Conservation (phyloP, 139 green algal genomes). For the Haematococcus sp. region DNA sequence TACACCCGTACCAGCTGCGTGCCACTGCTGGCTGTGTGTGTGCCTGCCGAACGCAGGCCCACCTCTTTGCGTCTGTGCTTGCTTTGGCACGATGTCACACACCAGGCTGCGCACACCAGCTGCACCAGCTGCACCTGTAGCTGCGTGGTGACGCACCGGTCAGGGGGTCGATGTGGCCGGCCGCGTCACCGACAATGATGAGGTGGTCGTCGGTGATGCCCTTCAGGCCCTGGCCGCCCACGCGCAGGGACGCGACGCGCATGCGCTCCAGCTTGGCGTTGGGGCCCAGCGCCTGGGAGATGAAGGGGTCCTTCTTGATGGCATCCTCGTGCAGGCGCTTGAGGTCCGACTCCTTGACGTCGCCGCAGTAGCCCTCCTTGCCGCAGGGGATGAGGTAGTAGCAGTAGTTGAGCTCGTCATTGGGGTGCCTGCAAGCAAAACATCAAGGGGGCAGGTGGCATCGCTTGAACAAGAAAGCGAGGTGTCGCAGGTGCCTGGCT, state of each 20-base stretch:
- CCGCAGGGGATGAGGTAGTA: slow-evolving; percentile 92
- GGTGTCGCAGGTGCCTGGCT: no score
- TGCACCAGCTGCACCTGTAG: no score
- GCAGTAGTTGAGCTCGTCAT: slow-evolving; percentile 92
- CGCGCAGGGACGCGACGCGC: slow-evolving; percentile 73
- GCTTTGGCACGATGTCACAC: no score
- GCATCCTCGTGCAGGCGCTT: slow-evolving; percentile 82
- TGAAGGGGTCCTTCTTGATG: slow-evolving; percentile 78
- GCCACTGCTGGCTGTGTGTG: no score
- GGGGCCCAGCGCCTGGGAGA: slow-evolving; percentile 69
- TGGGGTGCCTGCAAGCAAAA: slow-evolving; percentile 61
- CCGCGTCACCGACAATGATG: slow-evolving; percentile 86
- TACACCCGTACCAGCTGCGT: no score
- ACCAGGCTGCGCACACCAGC: no score
- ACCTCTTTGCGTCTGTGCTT: no score
- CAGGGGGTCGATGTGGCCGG: slow-evolving; percentile 88
- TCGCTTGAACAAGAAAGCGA: not conserved
- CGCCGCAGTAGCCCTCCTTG: slow-evolving; percentile 67
- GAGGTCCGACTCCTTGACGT: slow-evolving; percentile 77
- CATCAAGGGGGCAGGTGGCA: not conserved
- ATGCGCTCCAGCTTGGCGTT: slow-evolving; percentile 91
- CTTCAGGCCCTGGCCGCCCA: slow-evolving; percentile 71
- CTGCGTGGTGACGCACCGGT: slow-evolving; percentile 56
- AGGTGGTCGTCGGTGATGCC: slow-evolving; percentile 83
- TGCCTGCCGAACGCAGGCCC: no score